These are phyloP conservation scores for Coemansia sp. DNA, from an alignment of 192 early-diverging fungal species.

Conservation along the genomic window DNA sequence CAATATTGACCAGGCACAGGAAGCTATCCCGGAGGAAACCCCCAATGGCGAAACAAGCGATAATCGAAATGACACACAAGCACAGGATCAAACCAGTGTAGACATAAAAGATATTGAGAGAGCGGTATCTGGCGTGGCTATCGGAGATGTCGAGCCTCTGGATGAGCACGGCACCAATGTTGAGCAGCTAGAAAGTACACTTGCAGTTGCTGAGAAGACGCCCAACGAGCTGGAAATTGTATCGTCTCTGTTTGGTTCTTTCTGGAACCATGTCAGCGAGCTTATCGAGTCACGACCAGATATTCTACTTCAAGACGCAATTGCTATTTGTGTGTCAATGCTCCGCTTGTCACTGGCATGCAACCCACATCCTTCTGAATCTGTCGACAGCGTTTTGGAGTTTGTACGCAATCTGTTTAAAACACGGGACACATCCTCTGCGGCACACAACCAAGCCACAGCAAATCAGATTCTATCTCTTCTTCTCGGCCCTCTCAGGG, in stretches of 20 bases:
- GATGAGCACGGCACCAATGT: not conserved
- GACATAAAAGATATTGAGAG: conserved; percentile 1
- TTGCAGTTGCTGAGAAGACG: conserved; percentile 3
- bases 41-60: not conserved
- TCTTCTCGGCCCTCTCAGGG: conserved; percentile 78
- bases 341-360: conserved; percentile 88
- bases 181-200: not conserved
- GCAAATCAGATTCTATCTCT: conserved; percentile 77
- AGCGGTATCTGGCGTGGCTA: not conserved
- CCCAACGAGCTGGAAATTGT: conserved; percentile 29
- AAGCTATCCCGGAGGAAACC: not conserved
- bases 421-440: conserved; percentile 64
- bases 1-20: not conserved
- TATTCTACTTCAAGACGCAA: conserved; percentile 89
- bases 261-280: conserved; percentile 94
- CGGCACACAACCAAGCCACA: conserved; percentile 69
- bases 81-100: not conserved
- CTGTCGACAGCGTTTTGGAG: conserved; percentile 89
- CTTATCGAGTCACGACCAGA: conserved; percentile 92
- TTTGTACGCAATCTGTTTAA: conserved; percentile 81
- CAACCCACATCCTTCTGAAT: conserved; percentile 77
- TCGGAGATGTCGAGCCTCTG: not conserved
- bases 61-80: not conserved
- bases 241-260: conserved; percentile 84
- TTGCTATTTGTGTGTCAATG: conserved; percentile 84